phyloP scores from a whole-genome alignment of 305 asterid species.

The Stenogyne calaminthoides region DNA sequence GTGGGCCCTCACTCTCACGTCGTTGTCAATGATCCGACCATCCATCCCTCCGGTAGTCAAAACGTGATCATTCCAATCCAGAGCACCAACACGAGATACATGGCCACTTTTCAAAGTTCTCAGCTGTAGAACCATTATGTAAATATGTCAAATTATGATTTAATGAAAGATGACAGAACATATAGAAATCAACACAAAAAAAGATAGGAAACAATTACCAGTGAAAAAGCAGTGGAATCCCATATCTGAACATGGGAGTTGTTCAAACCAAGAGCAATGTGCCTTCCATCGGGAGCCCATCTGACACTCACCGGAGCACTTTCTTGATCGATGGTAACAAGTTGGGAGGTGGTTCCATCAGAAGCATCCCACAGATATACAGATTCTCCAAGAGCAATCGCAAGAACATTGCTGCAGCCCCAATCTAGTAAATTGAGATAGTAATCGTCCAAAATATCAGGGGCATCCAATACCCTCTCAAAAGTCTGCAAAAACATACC shows the following conservation, averaged over 20 bases:
- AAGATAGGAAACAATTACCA: background rate
- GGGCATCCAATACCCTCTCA: conserved; percentile 79
- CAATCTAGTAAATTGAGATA: conserved; percentile 61
- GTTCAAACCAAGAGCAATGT: background rate
- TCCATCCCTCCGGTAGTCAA: conserved; percentile 75
- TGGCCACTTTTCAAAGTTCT: conserved; percentile 68
- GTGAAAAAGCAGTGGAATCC: conserved; percentile 61
- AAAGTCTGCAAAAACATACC: conserved; percentile 55
- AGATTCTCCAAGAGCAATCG: too few species aligned
- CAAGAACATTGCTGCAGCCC: conserved; percentile 69
- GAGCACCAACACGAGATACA: conserved; percentile 56
- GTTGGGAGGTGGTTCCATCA: conserved; percentile 63
- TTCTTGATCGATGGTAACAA: conserved; percentile 61
- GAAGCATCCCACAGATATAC: conserved; percentile 79
- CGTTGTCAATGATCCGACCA: conserved; percentile 64
- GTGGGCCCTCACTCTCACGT: conserved; percentile 62
- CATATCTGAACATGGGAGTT: conserved; percentile 71
- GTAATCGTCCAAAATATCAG: conserved; percentile 38
- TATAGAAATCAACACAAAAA: background rate
- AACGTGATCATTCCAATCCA: conserved; percentile 73
- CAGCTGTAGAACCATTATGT: conserved; percentile 38
- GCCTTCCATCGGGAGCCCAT: too few species aligned
- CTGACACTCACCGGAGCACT: conserved; percentile 46
- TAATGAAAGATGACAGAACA: background rate
- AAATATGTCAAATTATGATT: background rate